Evolutionary conservation across 768 basidiomycete genomes (phyloP).

Genomic region (Suillus paluster): DNA sequence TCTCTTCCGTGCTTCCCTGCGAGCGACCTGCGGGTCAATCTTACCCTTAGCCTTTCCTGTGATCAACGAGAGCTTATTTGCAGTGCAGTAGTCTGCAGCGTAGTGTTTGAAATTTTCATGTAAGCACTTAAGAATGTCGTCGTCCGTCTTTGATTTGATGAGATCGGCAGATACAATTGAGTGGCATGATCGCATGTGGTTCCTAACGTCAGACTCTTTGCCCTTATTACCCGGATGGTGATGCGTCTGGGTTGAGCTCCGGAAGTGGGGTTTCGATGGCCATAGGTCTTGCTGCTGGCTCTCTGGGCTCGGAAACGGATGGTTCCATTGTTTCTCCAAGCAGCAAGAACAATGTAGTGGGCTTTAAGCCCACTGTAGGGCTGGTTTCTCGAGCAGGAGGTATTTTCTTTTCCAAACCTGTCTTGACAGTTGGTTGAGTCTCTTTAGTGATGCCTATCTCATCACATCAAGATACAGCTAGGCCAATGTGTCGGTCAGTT

Average conservation of each 20-base stretch:
- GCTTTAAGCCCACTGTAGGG: constrained; percentile 60
- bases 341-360: constrained; percentile 46
- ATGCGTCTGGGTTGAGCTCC: constrained; percentile 47
- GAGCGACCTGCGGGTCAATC: too few relatives aligned
- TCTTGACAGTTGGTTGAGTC: not conserved
- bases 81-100: too few relatives aligned
- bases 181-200: too few relatives aligned
- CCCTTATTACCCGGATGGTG: constrained; percentile 45
- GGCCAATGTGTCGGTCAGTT: constrained; percentile 57
- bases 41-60: too few relatives aligned
- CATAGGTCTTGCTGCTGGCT: constrained; percentile 46
- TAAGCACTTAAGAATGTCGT: too few relatives aligned
- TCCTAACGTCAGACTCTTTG: constrained; percentile 36
- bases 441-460: constrained; percentile 59
- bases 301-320: constrained; percentile 52
- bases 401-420: constrained; percentile 18
- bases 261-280: constrained; percentile 48
- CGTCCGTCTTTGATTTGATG: too few relatives aligned
- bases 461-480: constrained; percentile 60
- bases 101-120: too few relatives aligned
- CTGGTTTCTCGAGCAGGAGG: constrained; percentile 64
- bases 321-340: constrained; percentile 53
- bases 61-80: too few relatives aligned
- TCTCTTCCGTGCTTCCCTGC: too few relatives aligned
- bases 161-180: too few relatives aligned